Base-by-base conservation (phyloP, 2,329 filamentous ascomycete genomes). In the Rutstroemia sp. region DNA sequence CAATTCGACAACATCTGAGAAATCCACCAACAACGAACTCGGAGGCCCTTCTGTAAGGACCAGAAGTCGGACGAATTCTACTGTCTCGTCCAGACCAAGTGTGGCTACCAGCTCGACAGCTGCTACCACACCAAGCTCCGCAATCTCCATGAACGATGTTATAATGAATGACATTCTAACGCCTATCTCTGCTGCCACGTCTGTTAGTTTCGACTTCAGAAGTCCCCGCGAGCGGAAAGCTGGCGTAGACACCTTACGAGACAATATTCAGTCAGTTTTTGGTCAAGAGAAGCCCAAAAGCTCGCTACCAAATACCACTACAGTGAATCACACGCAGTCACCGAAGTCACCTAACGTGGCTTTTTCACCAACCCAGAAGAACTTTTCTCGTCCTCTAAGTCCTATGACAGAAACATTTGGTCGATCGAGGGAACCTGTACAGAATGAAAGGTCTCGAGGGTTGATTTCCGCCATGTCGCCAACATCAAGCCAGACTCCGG, bases 1-100 rank as follows among this genome's bases (percentile, higher is more conserved):
- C 5, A 63, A 58, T 12, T 61, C 60, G 0, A 36, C 51, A 8
- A 48, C 36, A 25, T 60, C 61, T 19, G 9, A 53, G 45, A 17
- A 12, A 19, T 10, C 17, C 8, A 17, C 16, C 9, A 27, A 38
- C 10, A 7, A n/a, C 5, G 21, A 27, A 27, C 30, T 50, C n/a
- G 4, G 47, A 17, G 14, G 5, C 4, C 19, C 21, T 16, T 40
- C 23, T 7, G 21, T 16, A 5, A 39, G 19, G 2, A 14, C 44
- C 3, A 48, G 34, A 21, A 23, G 21, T n/a, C n/a, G 27, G 19
- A 39, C 27, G 8, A 39, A 40, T 19, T 30, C 21, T 5, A 34
- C 12, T n/a, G 34, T 16, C 19, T 52, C 30, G 17, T 42, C n/a
- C 4, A 38, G 12, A 27, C n/a, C 16, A 9, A 30, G 17, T 36